Conservation (phyloP, 495 filamentous ascomycete species). For the Penicillium roqueforti region DNA sequence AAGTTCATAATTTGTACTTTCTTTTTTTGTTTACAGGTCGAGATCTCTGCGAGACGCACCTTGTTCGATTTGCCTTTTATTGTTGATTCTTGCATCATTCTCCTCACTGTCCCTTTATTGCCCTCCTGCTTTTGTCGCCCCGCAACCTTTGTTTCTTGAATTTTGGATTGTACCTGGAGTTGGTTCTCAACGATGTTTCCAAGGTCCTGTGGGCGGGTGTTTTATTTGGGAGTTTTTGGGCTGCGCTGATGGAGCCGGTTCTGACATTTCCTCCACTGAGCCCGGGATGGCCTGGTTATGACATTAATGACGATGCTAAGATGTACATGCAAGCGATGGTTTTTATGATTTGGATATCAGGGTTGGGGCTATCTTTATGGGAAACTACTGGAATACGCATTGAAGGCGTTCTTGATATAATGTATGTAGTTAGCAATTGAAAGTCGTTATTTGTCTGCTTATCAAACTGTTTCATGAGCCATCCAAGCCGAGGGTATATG, state of each 20-base stretch:
- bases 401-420: conserved; percentile 19
- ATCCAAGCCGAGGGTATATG: conserved; percentile 25
- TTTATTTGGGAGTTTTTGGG: conserved; percentile 35
- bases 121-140: conserved; percentile 4
- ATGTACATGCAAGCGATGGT: conserved; percentile 45
- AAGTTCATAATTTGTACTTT: neutral
- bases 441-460: conserved; percentile 24
- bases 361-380: conserved; percentile 19
- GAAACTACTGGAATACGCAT: conserved; percentile 16
- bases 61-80: neutral
- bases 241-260: conserved; percentile 22
- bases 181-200: conserved; percentile 16
- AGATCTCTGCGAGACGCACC: conserved; percentile 2
- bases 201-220: conserved; percentile 21
- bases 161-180: conserved; percentile 23
- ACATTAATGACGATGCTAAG: conserved; percentile 46
- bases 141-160: conserved; percentile 9
- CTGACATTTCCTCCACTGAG: conserved; percentile 28
- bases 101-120: conserved; percentile 6
- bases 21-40: neutral
- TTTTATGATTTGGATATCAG: conserved; percentile 31
- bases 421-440: conserved; percentile 24
- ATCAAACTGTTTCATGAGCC: neutral
- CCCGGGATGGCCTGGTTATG: conserved; percentile 38
- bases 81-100: conserved; percentile 7